These are phyloP conservation scores for Dictyostelium intermedium DNA, from an alignment of 78 protist species.

Conservation along the genomic window DNA sequence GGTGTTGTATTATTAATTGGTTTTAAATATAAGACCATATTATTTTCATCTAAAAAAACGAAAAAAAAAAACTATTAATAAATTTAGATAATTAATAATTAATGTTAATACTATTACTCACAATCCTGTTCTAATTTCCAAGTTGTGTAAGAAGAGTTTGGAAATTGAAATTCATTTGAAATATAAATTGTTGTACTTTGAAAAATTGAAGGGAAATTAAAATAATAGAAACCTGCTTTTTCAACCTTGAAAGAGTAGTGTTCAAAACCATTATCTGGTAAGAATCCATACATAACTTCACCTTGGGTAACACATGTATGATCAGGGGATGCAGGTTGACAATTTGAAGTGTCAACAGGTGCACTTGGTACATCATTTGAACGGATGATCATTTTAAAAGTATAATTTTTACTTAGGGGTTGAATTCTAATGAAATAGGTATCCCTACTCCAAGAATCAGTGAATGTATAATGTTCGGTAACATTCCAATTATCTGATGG, in stretches of 20 bases:
- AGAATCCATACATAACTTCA: not conserved
- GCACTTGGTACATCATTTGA: not conserved
- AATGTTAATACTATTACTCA: not conserved
- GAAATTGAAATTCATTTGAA: not conserved
- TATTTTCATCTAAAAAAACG: not conserved
- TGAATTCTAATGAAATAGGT: constrained; percentile 38
- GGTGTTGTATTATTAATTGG: not conserved
- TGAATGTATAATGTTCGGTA: not conserved
- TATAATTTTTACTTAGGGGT: not conserved
- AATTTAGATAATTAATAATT: not conserved
- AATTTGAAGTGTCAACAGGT: not conserved
- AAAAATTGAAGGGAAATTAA: constrained; percentile 4
- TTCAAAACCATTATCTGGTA: not conserved
- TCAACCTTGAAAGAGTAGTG: not conserved
- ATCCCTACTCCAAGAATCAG: constrained; percentile 7
- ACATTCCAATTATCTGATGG: constrained; percentile 53
- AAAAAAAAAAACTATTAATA: not conserved
- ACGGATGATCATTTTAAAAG: not conserved
- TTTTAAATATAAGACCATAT: not conserved
- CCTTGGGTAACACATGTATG: constrained; percentile 24
- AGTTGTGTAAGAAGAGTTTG: not conserved
- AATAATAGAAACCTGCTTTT: not conserved
- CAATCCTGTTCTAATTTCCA: not conserved
- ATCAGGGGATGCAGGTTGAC: not conserved
- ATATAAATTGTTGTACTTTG: constrained; percentile 35